These are phyloP conservation scores for Ophiorrhiza pumila DNA, from an alignment of 257 asterid genomes.

Conservation along the genomic window DNA sequence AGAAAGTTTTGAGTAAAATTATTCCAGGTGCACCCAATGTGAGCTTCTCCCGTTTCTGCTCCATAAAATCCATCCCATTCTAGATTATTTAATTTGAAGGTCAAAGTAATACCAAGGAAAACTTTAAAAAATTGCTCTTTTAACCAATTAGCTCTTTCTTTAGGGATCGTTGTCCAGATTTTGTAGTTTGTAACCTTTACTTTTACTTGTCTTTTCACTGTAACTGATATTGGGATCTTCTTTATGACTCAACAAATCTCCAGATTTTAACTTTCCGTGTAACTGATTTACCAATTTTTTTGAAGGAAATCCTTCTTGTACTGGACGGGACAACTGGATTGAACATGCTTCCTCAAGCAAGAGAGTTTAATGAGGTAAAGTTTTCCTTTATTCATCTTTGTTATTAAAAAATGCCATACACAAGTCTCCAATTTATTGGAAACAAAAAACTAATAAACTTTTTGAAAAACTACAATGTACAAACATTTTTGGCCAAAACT, in stretches of 20 bases:
- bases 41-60: conserved; percentile 23
- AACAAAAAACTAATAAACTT: too few species aligned
- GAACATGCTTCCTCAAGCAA: conserved; percentile 98
- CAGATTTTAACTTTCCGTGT: background rate
- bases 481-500: background rate
- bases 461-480: background rate
- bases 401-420: background rate
- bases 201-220: background rate
- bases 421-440: background rate
- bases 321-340: conserved; percentile 95
- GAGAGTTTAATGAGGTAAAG: conserved; percentile 90
- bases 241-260: background rate
- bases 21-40: conserved; percentile 87
- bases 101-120: background rate
- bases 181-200: background rate
- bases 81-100: background rate
- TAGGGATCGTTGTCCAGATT: background rate
- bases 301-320: conserved; percentile 86
- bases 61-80: background rate
- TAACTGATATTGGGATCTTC: background rate
- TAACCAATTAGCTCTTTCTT: background rate
- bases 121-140: background rate
- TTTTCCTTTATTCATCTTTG: conserved; percentile 7
- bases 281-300: conserved; percentile 1
- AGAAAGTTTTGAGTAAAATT: conserved; percentile 72